Conservation (phyloP, 257 asterid species). For the Nyctanthes arbortristis region DNA sequence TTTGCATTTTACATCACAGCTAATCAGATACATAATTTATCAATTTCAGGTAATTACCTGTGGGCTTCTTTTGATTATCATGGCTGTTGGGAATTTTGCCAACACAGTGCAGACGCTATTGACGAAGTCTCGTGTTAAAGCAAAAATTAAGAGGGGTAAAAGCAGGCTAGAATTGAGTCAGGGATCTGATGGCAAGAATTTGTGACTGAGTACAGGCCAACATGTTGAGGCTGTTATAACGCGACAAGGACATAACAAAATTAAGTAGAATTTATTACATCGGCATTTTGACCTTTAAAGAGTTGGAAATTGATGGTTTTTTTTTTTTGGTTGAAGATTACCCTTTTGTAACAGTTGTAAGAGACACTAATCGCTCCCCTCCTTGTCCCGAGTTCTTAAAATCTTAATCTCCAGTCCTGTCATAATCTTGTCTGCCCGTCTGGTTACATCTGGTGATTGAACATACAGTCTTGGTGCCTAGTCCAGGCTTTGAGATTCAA, state of each 20-base stretch:
- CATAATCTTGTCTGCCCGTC: no score
- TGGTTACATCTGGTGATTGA: background rate
- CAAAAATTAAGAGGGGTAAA: constrained; percentile 74
- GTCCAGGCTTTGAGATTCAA: background rate
- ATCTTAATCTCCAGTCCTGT: no score
- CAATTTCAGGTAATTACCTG: constrained; percentile 77
- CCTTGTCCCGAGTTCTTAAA: background rate
- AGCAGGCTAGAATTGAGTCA: constrained; percentile 70
- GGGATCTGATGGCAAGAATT: constrained; percentile 43
- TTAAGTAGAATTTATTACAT: constrained; percentile 5
- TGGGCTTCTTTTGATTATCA: constrained; percentile 81
- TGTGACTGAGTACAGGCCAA: constrained; percentile 23
- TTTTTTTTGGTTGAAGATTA: background rate
- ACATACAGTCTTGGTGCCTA: background rate
- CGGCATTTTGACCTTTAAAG: constrained; percentile 19
- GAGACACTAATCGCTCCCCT: background rate
- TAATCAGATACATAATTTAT: background rate
- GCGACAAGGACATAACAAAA: background rate
- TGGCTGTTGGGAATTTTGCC: constrained; percentile 91
- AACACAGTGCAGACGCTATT: constrained; percentile 90
- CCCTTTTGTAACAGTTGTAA: constrained; percentile 15
- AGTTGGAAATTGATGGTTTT: constrained; percentile 13
- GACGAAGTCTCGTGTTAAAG: constrained; percentile 81
- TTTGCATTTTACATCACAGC: constrained; percentile 1
- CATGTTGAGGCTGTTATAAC: constrained; percentile 24